Base-by-base conservation (phyloP, 2,329 filamentous ascomycete genomes). In the Alternaria tenuissima region DNA sequence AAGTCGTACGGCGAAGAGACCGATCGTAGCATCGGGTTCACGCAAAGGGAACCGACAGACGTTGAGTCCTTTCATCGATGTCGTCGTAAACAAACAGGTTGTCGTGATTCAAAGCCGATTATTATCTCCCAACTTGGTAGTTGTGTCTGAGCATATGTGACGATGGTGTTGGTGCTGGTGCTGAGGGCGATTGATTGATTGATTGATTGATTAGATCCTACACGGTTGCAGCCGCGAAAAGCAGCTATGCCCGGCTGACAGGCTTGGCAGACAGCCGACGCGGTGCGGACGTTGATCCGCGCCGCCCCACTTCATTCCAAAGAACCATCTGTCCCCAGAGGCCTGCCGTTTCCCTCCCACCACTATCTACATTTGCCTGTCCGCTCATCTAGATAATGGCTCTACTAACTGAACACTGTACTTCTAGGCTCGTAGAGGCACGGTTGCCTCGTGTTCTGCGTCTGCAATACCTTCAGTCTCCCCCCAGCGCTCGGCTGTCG, bases 241-340 rank as follows among this genome's bases (percentile, higher is more conserved):
- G 57, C 60, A 63, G 60, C 60, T 60, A 56, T 63, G 60, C 42
- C 60, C 52, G 51, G 51, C 2, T 53, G 41, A 32, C 48, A 46
- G 44, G 55, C 44, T 46, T 62, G 39, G 60, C 60, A 30, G 52
- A 62, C 52, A 59, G 62, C 62, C 48, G 52, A 62, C 62, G 55
- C 56, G 55, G 58, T 39, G 46, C 57, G 36, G 53, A 63, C 41
- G 53, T 61, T 60, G n/a, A 44, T 63, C 57, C 48, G 61, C 61
- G 47, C 57, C 48, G 53, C 61, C 61, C 61, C 47, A 54, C 56
- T 43, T 59, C 34, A 59, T 43, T 44, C 42, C 14, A 43, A 55
- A 55, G 34, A 42, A 44, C 59, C 39, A 55, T 39, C 59, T 59
- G 46, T 52, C 46, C 59, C n/a, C n/a, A n/a, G n/a, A n/a, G n/a